Evolutionary conservation across 1,139 yeast species (phyloP).

Genomic region (Candida sanyaensis): DNA sequence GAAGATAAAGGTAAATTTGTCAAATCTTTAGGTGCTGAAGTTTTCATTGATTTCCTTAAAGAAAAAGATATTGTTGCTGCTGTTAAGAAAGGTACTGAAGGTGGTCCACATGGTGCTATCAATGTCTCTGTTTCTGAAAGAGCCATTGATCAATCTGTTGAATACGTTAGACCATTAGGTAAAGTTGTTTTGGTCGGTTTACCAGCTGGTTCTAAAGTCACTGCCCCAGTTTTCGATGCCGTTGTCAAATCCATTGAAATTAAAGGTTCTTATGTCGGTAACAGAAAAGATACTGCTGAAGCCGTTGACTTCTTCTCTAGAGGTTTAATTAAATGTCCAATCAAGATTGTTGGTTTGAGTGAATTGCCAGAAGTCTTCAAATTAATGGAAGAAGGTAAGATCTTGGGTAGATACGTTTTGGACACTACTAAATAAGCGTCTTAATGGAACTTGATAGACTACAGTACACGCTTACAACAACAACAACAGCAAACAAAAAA

Average conservation of each 20-base stretch:
- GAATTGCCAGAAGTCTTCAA: constrained; percentile 63
- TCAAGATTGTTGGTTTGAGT: constrained; percentile 68
- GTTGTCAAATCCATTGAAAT: constrained; percentile 66
- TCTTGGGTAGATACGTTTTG: constrained; percentile 76
- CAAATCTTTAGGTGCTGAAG: constrained; percentile 65
- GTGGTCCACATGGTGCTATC: constrained; percentile 79
- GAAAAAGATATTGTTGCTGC: constrained; percentile 59
- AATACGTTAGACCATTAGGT: constrained; percentile 69
- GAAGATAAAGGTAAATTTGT: constrained; percentile 60
- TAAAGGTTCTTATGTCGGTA: constrained; percentile 77
- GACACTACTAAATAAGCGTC: constrained; percentile 57
- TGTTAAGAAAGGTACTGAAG: constrained; percentile 60
- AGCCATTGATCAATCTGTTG: constrained; percentile 63
- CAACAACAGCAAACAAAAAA: not conserved
- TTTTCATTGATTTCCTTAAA: constrained; percentile 62
- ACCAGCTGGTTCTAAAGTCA: constrained; percentile 71
- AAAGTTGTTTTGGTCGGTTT: constrained; percentile 73
- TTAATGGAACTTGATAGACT: not conserved
- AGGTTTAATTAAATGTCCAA: constrained; percentile 70
- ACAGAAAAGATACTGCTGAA: constrained; percentile 78
- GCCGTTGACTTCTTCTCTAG: constrained; percentile 73
- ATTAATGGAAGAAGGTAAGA: constrained; percentile 70
- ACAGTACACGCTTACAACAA: not conserved
- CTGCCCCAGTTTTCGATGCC: constrained; percentile 63
- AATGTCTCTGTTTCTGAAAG: constrained; percentile 72